A percentile compares a stretch with the other conserved stretches of the same genome.
Conservation (phyloP, 2,329 filamentous ascomycete genomes). For the Pseudogymnoascus sp. region DNA sequence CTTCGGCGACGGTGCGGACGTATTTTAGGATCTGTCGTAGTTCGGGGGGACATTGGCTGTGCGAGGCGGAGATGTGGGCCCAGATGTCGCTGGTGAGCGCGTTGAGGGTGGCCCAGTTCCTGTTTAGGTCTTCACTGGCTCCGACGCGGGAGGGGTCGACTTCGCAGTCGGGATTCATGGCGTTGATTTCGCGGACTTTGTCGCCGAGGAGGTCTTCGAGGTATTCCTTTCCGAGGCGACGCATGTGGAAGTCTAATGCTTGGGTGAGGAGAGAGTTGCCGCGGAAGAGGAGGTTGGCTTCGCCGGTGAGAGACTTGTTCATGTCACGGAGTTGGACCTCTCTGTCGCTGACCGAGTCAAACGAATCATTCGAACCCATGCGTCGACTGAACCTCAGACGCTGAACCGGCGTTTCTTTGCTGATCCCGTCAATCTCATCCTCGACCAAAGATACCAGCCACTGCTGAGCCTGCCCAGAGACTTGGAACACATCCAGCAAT, state of each 20-base stretch:
- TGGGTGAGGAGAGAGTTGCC: constrained; percentile 93
- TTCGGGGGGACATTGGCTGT: constrained; percentile 67
- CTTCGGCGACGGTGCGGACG: constrained; percentile 83
- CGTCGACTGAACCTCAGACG: constrained; percentile 63
- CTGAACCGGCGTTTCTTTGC: constrained; percentile 70
- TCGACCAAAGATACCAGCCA: constrained; percentile 93
- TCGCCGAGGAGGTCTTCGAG: constrained; percentile 79
- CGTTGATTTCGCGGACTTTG: constrained; percentile 81
- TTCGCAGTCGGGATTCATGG: constrained; percentile 84
- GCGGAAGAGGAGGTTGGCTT: constrained; percentile 90
- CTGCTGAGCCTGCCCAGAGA: constrained; percentile 71
- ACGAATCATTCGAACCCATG: constrained; percentile 61
- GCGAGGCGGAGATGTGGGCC: constrained; percentile 72
- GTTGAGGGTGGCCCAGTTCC: constrained; percentile 75
- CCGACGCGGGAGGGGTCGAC: constrained; percentile 79
- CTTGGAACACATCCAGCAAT: constrained; percentile 90
- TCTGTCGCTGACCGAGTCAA: constrained; percentile 53
- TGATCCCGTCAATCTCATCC: constrained; percentile 90
- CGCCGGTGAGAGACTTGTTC: constrained; percentile 69
- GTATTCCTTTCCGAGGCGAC: constrained; percentile 84
- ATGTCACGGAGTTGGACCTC: constrained; percentile 68
- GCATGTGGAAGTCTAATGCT: constrained; percentile 91
- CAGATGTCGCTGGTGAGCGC: constrained; percentile 74
- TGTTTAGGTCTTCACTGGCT: constrained; percentile 60
- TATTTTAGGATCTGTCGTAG: constrained; percentile 82